A percentile compares a stretch with the other conserved stretches of the same genome.
These are phyloP conservation scores for Mortierella claussenii DNA, from an alignment of 192 early-diverging fungal genomes.

Conservation along the genomic window DNA sequence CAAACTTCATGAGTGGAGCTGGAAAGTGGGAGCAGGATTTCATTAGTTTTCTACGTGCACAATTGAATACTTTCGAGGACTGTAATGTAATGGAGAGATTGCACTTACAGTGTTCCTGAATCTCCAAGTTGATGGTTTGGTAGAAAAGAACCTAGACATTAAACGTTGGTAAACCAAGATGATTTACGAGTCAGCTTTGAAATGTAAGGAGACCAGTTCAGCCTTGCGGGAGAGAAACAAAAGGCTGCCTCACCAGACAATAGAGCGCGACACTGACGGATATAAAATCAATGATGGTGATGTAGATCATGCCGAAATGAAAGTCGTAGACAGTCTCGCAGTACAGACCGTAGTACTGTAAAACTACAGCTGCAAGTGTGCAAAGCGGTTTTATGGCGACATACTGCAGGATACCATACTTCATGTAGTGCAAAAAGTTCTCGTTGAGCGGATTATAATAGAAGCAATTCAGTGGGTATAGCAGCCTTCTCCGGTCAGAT, in stretches of 20 bases:
- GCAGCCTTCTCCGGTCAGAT: constrained; percentile 59
- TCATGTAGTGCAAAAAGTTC: constrained; percentile 67
- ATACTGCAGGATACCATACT: constrained; percentile 78
- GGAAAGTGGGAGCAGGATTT: background rate
- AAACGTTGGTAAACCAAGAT: background rate
- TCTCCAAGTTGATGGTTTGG: constrained; percentile 39
- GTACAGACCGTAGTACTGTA: constrained; percentile 67
- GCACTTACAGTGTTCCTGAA: constrained; percentile 43
- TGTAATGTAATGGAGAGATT: too few species aligned
- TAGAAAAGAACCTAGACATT: constrained; percentile 36
- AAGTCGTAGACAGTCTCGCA: constrained; percentile 71
- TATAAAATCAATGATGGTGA: constrained; percentile 70
- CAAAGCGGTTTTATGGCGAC: constrained; percentile 66
- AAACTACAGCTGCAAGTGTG: constrained; percentile 69
- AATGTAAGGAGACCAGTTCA: too few species aligned
- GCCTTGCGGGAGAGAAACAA: too few species aligned
- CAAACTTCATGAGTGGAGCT: constrained; percentile 53
- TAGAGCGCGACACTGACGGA: constrained; percentile 73
- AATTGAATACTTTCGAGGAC: background rate
- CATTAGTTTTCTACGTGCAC: background rate
- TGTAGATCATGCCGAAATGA: constrained; percentile 74
- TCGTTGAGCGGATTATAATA: constrained; percentile 67
- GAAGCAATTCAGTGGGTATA: constrained; percentile 71
- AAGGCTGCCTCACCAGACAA: constrained; percentile 67
- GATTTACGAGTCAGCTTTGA: too few species aligned